Base-by-base conservation (phyloP, 306 rosid genomes). In the Fagus crenata region DNA sequence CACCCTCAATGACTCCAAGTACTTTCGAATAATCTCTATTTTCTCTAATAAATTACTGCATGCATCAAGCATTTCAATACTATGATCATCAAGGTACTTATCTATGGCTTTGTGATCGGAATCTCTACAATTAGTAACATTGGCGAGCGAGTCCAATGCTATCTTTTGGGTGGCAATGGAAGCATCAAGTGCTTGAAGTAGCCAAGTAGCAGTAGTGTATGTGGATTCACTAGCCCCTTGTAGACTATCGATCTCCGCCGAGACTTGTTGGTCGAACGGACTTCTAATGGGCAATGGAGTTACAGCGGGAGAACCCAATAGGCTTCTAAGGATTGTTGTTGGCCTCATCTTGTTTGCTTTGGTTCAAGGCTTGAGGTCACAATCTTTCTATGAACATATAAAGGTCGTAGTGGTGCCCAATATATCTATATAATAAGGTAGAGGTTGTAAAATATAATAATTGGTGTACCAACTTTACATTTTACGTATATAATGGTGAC, bases 151-250 rank as follows among this genome's bases (percentile, higher is more conserved):
- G 53, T 72, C 71, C n/a, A 85, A 53, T 42, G 86, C 77, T 53
- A 72, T 71, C 70, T 84, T 87, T 49, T 87, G 90, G 28, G 86
- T 77, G 49, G 77, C 71, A 77, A 84, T 77, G 68, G 86, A 60
- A 59, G 83, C 80, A 75, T 87, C 85, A 78, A 87, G 83, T 7
- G 75, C 75, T 18, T 54, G 86, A 71, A 37, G 40, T 76, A 86
- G 43, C 22, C 70, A 76, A 69, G 0, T 41, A 40, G 43, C 42
- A 32, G 2, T 9, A 12, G 22, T 9, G 67, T 31, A 72, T 9
- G 32, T 31, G 37, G 22, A 22, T 4, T 71, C 81, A 42, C 18
- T 32, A 8, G 67, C 43, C 68, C 7, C 77, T 54, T 5, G 59
- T 54, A 82, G 78, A 28, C 64, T 18, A 78, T 71, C 46, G 1